These are phyloP conservation scores for Pleurotus cornucopiae DNA, from an alignment of 768 basidiomycete species.

Conservation along the genomic window DNA sequence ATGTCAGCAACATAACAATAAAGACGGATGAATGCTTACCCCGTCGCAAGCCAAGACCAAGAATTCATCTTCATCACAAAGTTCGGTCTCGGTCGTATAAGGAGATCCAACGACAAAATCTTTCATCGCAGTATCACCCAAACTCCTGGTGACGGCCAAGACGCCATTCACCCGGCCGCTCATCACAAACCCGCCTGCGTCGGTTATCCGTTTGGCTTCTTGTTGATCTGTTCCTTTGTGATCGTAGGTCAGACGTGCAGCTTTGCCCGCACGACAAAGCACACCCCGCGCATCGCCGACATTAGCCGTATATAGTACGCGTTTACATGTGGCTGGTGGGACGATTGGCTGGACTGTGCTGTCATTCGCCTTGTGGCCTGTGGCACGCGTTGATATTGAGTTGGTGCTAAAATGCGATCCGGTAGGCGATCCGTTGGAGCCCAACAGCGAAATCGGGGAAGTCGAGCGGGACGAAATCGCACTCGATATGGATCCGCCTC, in stretches of 20 bases:
- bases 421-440: constrained; percentile 1
- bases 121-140: constrained; percentile 98
- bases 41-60: constrained; percentile 96
- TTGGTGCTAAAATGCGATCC: background rate
- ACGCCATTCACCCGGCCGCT: constrained; percentile 98
- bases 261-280: constrained; percentile 84
- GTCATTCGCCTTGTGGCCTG: constrained; percentile 22
- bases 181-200: constrained; percentile 98
- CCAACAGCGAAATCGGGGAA: constrained; percentile 21
- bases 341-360: constrained; percentile 24
- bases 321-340: constrained; percentile 50
- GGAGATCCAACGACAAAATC: constrained; percentile 98
- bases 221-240: constrained; percentile 98
- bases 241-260: constrained; percentile 93
- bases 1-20: constrained; percentile 76
- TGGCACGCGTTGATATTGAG: background rate
- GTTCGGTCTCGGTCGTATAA: constrained; percentile 95
- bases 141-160: constrained; percentile 89
- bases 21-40: constrained; percentile 44
- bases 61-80: constrained; percentile 91
- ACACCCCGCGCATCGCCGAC: constrained; percentile 96
- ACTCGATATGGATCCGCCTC: constrained; percentile 32
- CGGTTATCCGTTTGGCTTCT: constrained; percentile 95
- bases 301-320: constrained; percentile 92
- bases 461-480: constrained; percentile 26